These are phyloP conservation scores for Colletotrichum tamarilloi DNA, from an alignment of 2,329 filamentous ascomycete species.

Conservation along the genomic window DNA sequence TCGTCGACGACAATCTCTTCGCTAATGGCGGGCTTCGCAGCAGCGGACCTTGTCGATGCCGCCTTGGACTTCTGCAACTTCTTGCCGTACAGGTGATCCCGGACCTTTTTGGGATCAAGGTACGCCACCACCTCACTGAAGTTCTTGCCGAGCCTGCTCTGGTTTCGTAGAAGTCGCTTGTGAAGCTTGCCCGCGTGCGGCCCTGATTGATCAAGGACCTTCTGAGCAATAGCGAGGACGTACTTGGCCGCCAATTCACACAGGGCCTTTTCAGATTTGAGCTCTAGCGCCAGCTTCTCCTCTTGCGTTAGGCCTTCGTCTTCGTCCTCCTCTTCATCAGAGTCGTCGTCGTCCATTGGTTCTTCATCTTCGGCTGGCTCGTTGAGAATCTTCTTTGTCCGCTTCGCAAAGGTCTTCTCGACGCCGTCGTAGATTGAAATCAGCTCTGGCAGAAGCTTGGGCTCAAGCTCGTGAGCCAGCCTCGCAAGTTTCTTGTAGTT, in stretches of 20 bases:
- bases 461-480: constrained; percentile 76
- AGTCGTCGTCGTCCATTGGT: constrained; percentile 72
- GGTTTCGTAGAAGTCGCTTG: constrained; percentile 81
- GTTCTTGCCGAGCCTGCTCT: constrained; percentile 82
- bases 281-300: constrained; percentile 71
- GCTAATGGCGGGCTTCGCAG: constrained; percentile 54
- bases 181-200: constrained; percentile 72
- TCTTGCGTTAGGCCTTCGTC: constrained; percentile 65
- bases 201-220: constrained; percentile 75
- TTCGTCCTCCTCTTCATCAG: constrained; percentile 64
- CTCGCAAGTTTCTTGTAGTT: constrained; percentile 56
- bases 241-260: constrained; percentile 89
- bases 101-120: constrained; percentile 76
- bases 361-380: constrained; percentile 79
- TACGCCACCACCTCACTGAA: constrained; percentile 87
- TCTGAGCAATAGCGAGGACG: constrained; percentile 81
- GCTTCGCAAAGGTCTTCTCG: constrained; percentile 83
- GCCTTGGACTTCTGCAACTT: constrained; percentile 44
- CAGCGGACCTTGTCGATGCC: constrained; percentile 53
- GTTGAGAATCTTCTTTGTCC: constrained; percentile 70
- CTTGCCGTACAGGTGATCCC: constrained; percentile 50
- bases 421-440: constrained; percentile 81
- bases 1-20: constrained; percentile 59
- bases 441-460: constrained; percentile 73
- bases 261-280: constrained; percentile 85